Evolutionary conservation across 2,329 filamentous ascomycete species (phyloP), one percentile per base, ranked within the genome.

Genomic region (Xylaria arbuscula): DNA sequence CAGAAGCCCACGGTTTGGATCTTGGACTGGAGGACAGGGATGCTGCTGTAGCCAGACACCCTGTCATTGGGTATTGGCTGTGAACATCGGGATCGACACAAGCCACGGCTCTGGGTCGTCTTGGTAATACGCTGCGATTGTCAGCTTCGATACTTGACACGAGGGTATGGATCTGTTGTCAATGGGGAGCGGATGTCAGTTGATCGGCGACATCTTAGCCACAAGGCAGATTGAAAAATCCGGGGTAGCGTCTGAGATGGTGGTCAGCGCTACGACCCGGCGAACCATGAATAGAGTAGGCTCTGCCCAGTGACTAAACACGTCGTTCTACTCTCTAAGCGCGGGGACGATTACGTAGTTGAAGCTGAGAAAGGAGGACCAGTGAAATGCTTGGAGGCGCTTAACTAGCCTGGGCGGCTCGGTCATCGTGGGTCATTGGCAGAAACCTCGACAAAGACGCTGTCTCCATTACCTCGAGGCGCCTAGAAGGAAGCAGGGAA

Each of bases 331-430:
- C 60, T 57, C 55, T 10, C 50, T 73, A 76, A 73, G 75, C 72
- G 73, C 70, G 70, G 66, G 57, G 34, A 60, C 55, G 56, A 63
- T 66, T 63, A 69, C 65, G 28, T 62, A 59, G 60, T 66, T 64
- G 34, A 64, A 57, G 60, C 15, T 65, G 62, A n/a, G n/a, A 54
- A 57, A 67, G 69, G 51, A 64, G 38, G 67, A 50, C 56, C 62
- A 64, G 64, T 70, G 62, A 67, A 65, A 69, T 56, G 60, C 57
- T 67, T 59, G 45, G 24, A 55, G 70, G 74, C 73, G 74, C 74
- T 76, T 76, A 72, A 57, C 34, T 67, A 70, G 68, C 64, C 63
- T 55, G 68, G 28, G 73, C 71, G 72, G 70, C 72, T 74, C 71
- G 66, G 69, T 66, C 64, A 69, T 56, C 47, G 65, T 60, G 70